Base-by-base conservation (phyloP, 257 asterid species). In the Knoxia roxburghii region DNA sequence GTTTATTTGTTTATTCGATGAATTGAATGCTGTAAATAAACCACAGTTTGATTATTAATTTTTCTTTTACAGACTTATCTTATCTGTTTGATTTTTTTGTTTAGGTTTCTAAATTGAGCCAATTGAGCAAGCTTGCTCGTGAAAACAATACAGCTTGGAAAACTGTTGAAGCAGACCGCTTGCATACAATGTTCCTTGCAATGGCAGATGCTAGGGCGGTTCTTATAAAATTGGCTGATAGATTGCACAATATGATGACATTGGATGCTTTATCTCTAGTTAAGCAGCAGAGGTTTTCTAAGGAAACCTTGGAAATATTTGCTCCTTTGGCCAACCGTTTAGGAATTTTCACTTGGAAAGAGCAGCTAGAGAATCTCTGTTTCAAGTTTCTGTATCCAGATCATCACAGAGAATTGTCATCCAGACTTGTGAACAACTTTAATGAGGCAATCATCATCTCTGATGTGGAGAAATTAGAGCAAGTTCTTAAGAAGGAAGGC, bases 171-270 rank as follows among this genome's bases (percentile, higher is more conserved):
- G 99, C 99, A 40, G 97, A 94, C 78, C 82, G 96, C 56, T 50
- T 94, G 75, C 99, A 90, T 60, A 94, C 97, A 23, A 94, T 94
- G 97, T 90, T 88, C 83, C 97, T 94, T 48, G 99, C 96, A 17
- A 94, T 94, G 99, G 78, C 96, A 39, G 99, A 94, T 81, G 96
- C 96, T 15, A 81, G 99, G 73, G 97, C 96, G 50, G 97, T 94
- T 72, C 88, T 94, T 29, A 83, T 94, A 49, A 94, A 94, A 78
- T 82, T 94, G 67, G 99, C 99, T 46, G 99, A 94, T 75, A 80
- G 99, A n/a, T 78, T 94, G 78, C 99, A 94, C 79, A 94, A 94
- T 71, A 94, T 94, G 97, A 70, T 76, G 91, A 94, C 99, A 32
- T 73, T 94, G 83, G 95, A 90, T 64, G 89, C 95, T 0, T 70